A percentile compares a stretch with the other conserved stretches of the same genome.
Conservation (phyloP, 2,329 filamentous ascomycete species). For the Fusarium sp. region DNA sequence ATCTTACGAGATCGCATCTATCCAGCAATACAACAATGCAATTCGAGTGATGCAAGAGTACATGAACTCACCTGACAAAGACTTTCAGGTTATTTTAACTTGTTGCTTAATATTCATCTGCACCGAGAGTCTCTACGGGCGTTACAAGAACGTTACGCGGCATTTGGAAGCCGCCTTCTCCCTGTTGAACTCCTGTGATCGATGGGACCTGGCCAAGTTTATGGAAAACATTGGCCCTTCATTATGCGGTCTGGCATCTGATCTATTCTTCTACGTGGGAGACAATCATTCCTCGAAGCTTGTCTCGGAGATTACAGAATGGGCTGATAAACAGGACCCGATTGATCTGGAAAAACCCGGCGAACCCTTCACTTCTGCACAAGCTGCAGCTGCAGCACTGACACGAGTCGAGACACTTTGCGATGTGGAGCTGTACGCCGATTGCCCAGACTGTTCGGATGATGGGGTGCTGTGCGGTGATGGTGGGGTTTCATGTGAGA, state of each 20-base stretch:
- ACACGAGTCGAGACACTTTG: neutral
- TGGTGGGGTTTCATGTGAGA: neutral
- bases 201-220: neutral
- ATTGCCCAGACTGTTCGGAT: neutral
- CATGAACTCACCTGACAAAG: neutral
- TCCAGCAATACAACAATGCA: constrained; percentile 14
- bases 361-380: neutral
- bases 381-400: neutral
- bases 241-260: constrained; percentile 1
- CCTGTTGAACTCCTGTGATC: neutral
- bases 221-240: constrained; percentile 14
- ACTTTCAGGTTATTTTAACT: constrained; percentile 7
- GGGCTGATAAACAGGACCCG: neutral
- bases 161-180: constrained; percentile 16
- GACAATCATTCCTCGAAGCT: constrained; percentile 3
- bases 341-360: neutral
- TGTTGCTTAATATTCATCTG: constrained; percentile 28
- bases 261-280: constrained; percentile 4
- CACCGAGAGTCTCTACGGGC: neutral
- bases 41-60: constrained; percentile 5
- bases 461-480: neutral
- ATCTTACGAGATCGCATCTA: constrained; percentile 3
- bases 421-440: neutral
- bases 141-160: neutral
- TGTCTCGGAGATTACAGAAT: neutral